Evolutionary conservation across 805 yeast species (phyloP).

Genomic region (Zygotorulaspora florentina): DNA sequence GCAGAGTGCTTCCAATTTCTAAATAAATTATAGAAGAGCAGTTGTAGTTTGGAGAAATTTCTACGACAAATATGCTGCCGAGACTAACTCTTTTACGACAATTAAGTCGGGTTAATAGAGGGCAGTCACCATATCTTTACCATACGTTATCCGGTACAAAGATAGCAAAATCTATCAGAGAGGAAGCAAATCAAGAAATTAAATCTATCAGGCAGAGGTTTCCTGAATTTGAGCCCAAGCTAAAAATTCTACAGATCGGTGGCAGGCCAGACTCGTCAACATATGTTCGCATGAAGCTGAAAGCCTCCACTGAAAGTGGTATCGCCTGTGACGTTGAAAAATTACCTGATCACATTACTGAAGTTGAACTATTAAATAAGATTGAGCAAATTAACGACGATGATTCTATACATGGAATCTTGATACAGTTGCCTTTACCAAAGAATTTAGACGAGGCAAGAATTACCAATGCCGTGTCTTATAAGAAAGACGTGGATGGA

Average conservation of each 20-base stretch:
- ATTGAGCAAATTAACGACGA: slow-evolving; percentile 57
- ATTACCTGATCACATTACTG: slow-evolving; percentile 52
- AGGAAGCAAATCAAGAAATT: slow-evolving; percentile 40
- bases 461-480: slow-evolving; percentile 61
- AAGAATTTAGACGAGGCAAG: slow-evolving; percentile 61
- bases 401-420: slow-evolving; percentile 60
- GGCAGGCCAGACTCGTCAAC: slow-evolving; percentile 74
- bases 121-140: slow-evolving; percentile 12
- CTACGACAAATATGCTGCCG: slow-evolving; percentile 7
- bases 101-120: slow-evolving; percentile 4
- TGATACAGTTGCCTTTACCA: slow-evolving; percentile 77
- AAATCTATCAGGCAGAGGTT: slow-evolving; percentile 34
- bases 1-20: too few relatives aligned
- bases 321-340: slow-evolving; percentile 58
- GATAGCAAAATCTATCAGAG: slow-evolving; percentile 43
- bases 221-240: slow-evolving; percentile 57
- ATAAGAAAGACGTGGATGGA: slow-evolving; percentile 78
- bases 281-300: slow-evolving; percentile 74
- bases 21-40: too few relatives aligned
- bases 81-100: slow-evolving; percentile 8
- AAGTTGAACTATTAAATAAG: slow-evolving; percentile 50
- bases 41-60: too few relatives aligned
- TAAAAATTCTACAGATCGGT: slow-evolving; percentile 75
- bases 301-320: slow-evolving; percentile 70
- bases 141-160: slow-evolving; percentile 46